These are phyloP conservation scores for Goniomonas avonlea DNA, from an alignment of 78 protist species.

Conservation along the genomic window DNA sequence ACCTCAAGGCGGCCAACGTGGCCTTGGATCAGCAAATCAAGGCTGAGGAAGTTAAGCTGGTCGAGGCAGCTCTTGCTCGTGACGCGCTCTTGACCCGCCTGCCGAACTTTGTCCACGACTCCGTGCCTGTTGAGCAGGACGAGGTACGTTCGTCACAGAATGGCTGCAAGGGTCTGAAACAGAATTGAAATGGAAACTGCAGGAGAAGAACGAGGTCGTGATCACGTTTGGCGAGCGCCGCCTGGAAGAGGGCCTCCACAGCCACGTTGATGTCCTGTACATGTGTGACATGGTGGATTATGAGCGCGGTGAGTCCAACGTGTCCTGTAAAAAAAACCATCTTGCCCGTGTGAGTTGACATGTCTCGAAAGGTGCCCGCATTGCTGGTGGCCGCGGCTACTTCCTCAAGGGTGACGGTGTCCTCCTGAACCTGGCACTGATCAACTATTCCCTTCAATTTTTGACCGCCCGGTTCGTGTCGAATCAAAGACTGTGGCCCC, in stretches of 20 bases:
- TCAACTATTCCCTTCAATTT: conserved; percentile 69
- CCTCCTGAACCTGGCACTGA: conserved; percentile 76
- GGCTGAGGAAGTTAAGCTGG: neutral
- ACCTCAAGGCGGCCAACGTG: neutral
- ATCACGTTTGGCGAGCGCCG: conserved; percentile 16
- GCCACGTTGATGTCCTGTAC: conserved; percentile 63
- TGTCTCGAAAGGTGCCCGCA: neutral
- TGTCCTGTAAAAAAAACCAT: neutral
- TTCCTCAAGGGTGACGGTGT: conserved; percentile 81
- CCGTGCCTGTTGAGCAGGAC: conserved; percentile 67
- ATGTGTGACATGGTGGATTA: conserved; percentile 43
- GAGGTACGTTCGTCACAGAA: conserved; percentile 42
- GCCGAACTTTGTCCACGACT: conserved; percentile 88
- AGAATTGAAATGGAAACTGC: neutral
- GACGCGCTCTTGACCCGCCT: conserved; percentile 16
- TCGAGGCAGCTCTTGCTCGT: conserved; percentile 17
- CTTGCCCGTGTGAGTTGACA: neutral
- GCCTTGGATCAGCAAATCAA: conserved; percentile 11
- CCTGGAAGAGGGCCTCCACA: conserved; percentile 18
- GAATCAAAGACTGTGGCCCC: too few relatives aligned
- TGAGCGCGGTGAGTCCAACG: conserved; percentile 15
- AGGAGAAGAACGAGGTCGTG: conserved; percentile 7
- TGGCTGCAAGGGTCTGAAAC: neutral
- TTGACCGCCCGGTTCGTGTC: conserved; percentile 36
- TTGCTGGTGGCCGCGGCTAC: conserved; percentile 92